These are phyloP conservation scores for Bipolaris sorokiniana DNA, from an alignment of 2,329 filamentous ascomycete genomes.

Conservation along the genomic window DNA sequence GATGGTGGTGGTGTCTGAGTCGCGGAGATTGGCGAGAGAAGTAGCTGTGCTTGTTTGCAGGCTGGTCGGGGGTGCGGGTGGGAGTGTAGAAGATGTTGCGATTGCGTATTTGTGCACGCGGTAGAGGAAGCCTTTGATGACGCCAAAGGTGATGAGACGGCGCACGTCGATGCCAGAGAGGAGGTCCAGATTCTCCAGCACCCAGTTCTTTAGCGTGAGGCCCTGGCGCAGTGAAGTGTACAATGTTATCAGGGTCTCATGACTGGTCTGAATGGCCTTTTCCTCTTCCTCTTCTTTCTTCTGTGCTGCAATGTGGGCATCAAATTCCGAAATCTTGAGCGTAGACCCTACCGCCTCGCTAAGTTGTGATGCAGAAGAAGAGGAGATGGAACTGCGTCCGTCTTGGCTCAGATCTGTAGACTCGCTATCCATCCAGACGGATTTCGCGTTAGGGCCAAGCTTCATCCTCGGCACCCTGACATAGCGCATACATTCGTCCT, in stretches of 20 bases:
- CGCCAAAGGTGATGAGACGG: constrained; percentile 90
- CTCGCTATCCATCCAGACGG: constrained; percentile 26
- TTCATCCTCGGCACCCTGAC: constrained; percentile 59
- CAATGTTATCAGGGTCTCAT: constrained; percentile 70
- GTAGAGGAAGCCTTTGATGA: constrained; percentile 94
- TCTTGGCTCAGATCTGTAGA: constrained; percentile 26
- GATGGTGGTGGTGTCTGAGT: constrained; percentile 29
- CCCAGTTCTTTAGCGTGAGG: constrained; percentile 85
- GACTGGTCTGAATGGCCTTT: constrained; percentile 28
- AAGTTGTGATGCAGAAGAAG: constrained; percentile 30
- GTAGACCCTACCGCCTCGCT: constrained; percentile 25
- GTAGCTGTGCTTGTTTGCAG: constrained; percentile 29
- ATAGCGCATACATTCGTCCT: constrained; percentile 87
- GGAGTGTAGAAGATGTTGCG: constrained; percentile 44
- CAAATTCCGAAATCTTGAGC: constrained; percentile 22
- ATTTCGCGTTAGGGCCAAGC: constrained; percentile 22
- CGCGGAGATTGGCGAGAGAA: constrained; percentile 22
- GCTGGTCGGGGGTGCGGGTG: constrained; percentile 37
- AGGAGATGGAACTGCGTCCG: constrained; percentile 29
- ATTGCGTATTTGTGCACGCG: constrained; percentile 91
- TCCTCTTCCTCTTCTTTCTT: constrained; percentile 16
- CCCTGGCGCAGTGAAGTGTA: constrained; percentile 86
- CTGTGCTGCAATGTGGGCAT: constrained; percentile 13
- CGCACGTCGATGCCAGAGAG: constrained; percentile 83
- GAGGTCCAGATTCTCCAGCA: constrained; percentile 73